Evolutionary conservation across 768 basidiomycete species (phyloP).

Genomic region (Leccinum subtestaceum): DNA sequence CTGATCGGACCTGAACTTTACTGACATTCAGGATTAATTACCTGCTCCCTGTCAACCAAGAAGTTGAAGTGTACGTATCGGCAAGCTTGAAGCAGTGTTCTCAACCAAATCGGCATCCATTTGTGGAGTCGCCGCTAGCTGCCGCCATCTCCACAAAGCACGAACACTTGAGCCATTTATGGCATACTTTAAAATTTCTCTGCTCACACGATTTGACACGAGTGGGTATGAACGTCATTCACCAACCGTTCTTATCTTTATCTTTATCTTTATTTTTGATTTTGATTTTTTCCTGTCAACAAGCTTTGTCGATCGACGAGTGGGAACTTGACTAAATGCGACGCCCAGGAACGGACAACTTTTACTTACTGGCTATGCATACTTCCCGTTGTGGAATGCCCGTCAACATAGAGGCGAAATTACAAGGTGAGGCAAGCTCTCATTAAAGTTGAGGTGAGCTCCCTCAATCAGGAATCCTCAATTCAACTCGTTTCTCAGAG

Average conservation of each 20-base stretch:
- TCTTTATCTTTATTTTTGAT: not conserved
- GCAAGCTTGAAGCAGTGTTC: not conserved
- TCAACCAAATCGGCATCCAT: not conserved
- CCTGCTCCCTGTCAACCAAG: not conserved
- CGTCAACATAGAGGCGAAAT: not conserved
- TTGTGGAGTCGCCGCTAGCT: conserved; percentile 2
- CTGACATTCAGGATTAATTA: not conserved
- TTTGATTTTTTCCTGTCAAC: not conserved
- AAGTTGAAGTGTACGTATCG: not conserved
- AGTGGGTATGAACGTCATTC: not conserved
- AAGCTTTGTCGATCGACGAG: not conserved
- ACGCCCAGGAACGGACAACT: conserved; percentile 2
- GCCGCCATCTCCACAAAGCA: not conserved
- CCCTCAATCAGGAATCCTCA: conserved; percentile 5
- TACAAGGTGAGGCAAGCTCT: not conserved
- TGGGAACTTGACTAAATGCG: not conserved
- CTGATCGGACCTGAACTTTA: conserved; percentile 10
- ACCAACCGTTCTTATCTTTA: not conserved
- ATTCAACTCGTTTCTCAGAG: not conserved
- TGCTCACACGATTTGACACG: conserved; percentile 4
- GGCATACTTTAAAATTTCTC: not conserved
- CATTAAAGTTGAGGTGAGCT: not conserved
- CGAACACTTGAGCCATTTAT: not conserved
- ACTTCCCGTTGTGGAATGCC: conserved; percentile 5
- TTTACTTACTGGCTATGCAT: not conserved